phyloP scores from a whole-genome alignment of 129 eudicot genomes.

The Chrysanthemum lavandulifolium region DNA sequence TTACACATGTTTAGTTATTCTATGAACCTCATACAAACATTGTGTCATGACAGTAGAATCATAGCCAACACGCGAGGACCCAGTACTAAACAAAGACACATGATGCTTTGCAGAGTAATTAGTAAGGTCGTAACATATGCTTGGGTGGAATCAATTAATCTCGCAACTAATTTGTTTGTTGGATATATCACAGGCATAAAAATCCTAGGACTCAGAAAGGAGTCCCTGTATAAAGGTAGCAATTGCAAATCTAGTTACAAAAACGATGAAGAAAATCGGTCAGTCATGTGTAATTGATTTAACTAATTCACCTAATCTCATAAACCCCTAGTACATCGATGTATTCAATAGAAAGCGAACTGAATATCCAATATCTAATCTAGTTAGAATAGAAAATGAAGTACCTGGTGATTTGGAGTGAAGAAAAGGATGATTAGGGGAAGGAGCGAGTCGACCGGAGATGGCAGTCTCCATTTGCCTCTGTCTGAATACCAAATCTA shows the following conservation, averaged over 20 bases:
- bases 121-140: too few relatives aligned
- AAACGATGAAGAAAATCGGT: not conserved
- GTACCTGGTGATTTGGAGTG: constrained; percentile 31
- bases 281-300: too few relatives aligned
- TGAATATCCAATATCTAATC: constrained; percentile 1
- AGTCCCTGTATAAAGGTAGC: not conserved
- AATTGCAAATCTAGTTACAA: not conserved
- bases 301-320: not conserved
- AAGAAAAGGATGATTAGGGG: constrained; percentile 48
- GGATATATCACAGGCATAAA: not conserved
- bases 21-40: too few relatives aligned
- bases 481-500: not conserved
- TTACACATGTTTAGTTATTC: too few relatives aligned
- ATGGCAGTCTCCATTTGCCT: constrained; percentile 60
- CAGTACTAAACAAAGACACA: too few relatives aligned
- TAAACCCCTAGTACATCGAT: constrained; percentile 28
- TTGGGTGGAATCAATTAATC: too few relatives aligned
- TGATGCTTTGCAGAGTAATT: too few relatives aligned
- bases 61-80: too few relatives aligned
- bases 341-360: not conserved
- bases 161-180: too few relatives aligned
- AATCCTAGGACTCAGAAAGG: not conserved
- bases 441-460: constrained; percentile 52
- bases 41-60: too few relatives aligned
- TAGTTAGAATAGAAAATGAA: not conserved